Base-by-base conservation (phyloP, 2,329 filamentous ascomycete species). In the Pyricularia pennisetigena region DNA sequence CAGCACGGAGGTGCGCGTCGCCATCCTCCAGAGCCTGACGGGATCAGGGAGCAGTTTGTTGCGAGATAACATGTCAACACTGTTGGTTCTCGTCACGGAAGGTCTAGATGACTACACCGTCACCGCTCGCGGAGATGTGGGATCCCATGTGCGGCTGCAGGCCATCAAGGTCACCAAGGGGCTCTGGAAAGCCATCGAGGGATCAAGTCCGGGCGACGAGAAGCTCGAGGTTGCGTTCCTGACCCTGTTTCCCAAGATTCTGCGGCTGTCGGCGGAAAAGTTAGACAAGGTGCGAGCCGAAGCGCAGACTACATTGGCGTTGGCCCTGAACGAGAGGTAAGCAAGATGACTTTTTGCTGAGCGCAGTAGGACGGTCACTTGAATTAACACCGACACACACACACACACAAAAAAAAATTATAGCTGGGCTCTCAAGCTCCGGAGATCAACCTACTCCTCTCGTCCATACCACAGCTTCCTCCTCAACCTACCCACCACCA, bases 61-160 rank as follows among this genome's bases (percentile, higher is more conserved):
- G 4, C 76, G 73, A 54, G 74, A 80, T 30, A 78, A 80, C 61
- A 75, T 79, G 3, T 71, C 72, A 5, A 72, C 74, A 2, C 84
- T 88, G 69, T 70, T 85, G 1, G 72, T 74, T 0, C 70, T 87
- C 1, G 76, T 90, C 9, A 74, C 77, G 0, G 83, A 85, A 59
- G 87, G 89, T 0, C 79, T 99, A 30, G 90, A 94, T 71, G 94
- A 99, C 75, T 98, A 98, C 74, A 97, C 92, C 0, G 94, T 92
- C 3, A 94, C 92, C 72, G 89, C 94, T 16, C 85, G 93, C 68
- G 95, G 95, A 20, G 95, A 99, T 74, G 85, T 98, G 65, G 95
- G 95, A 5, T 97, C 94, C 0, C 86, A 94, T 67, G 90, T 97
- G 4, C 86, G 95, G 3, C 81, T 94, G 5, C 90, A 94, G 76